Evolutionary conservation across 2,329 filamentous ascomycete genomes (phyloP).

Genomic region (Aspergillus floridensis): DNA sequence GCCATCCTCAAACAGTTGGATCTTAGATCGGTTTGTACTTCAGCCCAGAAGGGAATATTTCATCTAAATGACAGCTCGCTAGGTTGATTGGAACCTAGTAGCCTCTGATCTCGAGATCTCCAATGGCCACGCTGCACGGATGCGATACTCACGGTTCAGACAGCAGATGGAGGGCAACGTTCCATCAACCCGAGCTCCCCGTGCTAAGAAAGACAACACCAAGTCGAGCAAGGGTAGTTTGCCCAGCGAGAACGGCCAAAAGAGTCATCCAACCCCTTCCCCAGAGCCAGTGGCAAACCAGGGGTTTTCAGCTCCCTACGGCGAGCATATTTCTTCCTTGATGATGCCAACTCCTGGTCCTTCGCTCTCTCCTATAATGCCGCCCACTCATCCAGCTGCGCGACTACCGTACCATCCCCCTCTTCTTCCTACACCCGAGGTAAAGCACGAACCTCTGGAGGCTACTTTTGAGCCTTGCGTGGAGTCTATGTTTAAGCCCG

Average conservation of each 20-base stretch:
- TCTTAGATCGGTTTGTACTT: conserved; percentile 45
- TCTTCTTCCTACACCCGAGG: conserved; percentile 9
- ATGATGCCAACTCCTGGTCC: background rate
- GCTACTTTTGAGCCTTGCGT: too few relatives aligned
- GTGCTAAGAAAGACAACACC: conserved; percentile 26
- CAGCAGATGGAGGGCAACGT: conserved; percentile 51
- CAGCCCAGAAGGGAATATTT: background rate
- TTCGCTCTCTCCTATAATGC: too few relatives aligned
- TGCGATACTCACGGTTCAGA: conserved; percentile 56
- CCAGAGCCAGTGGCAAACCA: background rate
- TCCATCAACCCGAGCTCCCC: conserved; percentile 20
- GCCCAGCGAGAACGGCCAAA: conserved; percentile 14
- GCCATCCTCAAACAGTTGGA: conserved; percentile 56
- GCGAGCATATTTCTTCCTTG: background rate
- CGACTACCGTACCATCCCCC: background rate
- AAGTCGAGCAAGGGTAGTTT: conserved; percentile 20
- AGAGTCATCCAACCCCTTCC: background rate
- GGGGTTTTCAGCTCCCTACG: background rate
- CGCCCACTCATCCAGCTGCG: background rate
- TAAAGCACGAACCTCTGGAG: conserved; percentile 12
- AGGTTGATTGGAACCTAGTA: conserved; percentile 56
- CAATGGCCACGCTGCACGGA: conserved; percentile 57
- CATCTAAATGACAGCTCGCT: conserved; percentile 6
- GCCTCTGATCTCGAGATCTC: conserved; percentile 51
- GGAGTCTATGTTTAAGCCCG: conserved; percentile 19